These are phyloP conservation scores for Asterella californica DNA, from an alignment of 225 moss, liverwort and hornwort species.

Conservation along the genomic window DNA sequence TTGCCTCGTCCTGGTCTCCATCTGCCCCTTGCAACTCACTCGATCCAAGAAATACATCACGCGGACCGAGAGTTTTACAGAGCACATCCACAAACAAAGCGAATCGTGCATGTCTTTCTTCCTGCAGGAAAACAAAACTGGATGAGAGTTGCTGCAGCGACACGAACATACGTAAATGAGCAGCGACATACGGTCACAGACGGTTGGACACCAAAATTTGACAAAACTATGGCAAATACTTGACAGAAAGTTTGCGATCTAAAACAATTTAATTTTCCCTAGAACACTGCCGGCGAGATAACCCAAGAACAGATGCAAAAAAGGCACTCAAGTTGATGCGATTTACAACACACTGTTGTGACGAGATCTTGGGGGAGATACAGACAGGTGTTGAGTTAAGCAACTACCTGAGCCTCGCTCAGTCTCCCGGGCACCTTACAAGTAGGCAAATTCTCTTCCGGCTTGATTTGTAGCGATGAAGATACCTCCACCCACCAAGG, in stretches of 20 bases:
- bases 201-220: not conserved
- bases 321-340: not conserved
- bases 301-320: not conserved
- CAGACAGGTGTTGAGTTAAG: not conserved
- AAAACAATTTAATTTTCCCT: not conserved
- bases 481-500: conserved; percentile 60
- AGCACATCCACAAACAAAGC: conserved; percentile 65
- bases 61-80: conserved; percentile 55
- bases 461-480: conserved; percentile 14
- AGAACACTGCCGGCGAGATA: not conserved
- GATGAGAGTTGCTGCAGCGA: not conserved
- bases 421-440: conserved; percentile 30
- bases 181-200: not conserved
- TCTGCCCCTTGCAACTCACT: conserved; percentile 17
- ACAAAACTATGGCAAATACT: not conserved
- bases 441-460: conserved; percentile 22
- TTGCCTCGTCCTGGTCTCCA: conserved; percentile 5
- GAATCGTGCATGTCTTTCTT: conserved; percentile 59
- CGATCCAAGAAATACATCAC: conserved; percentile 54
- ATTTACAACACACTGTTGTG: not conserved
- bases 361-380: not conserved
- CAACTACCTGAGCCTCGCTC: conserved; percentile 34
- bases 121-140: conserved; percentile 36
- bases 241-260: not conserved
- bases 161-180: not conserved